These are phyloP conservation scores for Juncus inflexus DNA, from an alignment of 176 grass and related monocot genomes.

Conservation along the genomic window DNA sequence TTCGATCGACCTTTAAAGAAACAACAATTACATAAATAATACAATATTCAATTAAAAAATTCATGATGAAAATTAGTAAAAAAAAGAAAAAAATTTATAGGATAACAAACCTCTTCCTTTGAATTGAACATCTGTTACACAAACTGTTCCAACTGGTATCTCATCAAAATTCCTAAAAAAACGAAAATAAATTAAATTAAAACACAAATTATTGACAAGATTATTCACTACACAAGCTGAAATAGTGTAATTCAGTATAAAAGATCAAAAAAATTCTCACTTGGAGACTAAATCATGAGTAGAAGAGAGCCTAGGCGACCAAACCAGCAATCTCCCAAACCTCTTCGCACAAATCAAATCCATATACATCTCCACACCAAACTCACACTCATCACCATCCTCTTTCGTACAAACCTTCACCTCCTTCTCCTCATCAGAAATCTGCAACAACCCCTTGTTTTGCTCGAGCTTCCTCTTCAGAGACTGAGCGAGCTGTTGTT, in stretches of 20 bases:
- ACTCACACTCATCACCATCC: slow-evolving; percentile 26
- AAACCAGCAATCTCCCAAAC: slow-evolving; percentile 72
- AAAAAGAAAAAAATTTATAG: not conserved
- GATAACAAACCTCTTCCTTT: slow-evolving; percentile 77
- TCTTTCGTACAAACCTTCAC: slow-evolving; percentile 28
- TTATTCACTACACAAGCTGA: not conserved
- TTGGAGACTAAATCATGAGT: slow-evolving; percentile 68
- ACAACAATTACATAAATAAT: too few relatives aligned
- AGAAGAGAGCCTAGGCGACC: slow-evolving; percentile 76
- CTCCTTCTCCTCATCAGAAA: not conserved
- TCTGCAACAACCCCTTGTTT: slow-evolving; percentile 17
- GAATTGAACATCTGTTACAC: slow-evolving; percentile 63
- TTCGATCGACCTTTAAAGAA: slow-evolving; percentile 50
- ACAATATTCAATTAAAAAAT: too few relatives aligned
- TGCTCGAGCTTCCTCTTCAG: slow-evolving; percentile 23
- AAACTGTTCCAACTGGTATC: slow-evolving; percentile 72
- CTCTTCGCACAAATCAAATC: slow-evolving; percentile 39
- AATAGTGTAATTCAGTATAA: not conserved
- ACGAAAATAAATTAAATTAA: not conserved
- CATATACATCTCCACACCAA: slow-evolving; percentile 54
- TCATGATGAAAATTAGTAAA: not conserved
- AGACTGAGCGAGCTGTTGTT: slow-evolving; percentile 39
- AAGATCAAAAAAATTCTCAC: slow-evolving; percentile 38
- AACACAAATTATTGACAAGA: not conserved
- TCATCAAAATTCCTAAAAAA: slow-evolving; percentile 63